A percentile compares a stretch with the other conserved stretches of the same genome.
Evolutionary conservation across 805 yeast species (phyloP).

Genomic region (Sporopachydermia lactativora): DNA sequence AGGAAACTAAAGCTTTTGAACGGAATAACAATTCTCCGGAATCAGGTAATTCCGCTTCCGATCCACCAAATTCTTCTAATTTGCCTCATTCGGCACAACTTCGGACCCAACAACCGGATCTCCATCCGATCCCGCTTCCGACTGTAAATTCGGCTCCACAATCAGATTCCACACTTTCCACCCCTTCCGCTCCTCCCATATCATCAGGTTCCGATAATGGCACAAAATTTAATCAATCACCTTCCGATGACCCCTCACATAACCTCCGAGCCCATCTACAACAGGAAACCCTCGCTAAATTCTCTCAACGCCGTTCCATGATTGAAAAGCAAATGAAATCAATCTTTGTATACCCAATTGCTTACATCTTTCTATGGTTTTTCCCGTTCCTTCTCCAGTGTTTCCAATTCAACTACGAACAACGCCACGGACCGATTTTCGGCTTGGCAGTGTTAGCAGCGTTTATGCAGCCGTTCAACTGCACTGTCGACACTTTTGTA

Average conservation of each 20-base stretch:
- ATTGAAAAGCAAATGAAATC: conserved; percentile 68
- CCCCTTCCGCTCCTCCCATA: background rate
- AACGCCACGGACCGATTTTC: conserved; percentile 33
- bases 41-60: background rate
- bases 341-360: conserved; percentile 72
- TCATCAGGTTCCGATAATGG: too few relatives aligned
- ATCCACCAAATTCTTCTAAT: background rate
- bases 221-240: too few relatives aligned
- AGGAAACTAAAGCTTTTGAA: background rate
- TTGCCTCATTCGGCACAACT: background rate
- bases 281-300: conserved; percentile 42
- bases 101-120: too few relatives aligned
- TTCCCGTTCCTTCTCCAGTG: conserved; percentile 62
- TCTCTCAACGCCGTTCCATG: conserved; percentile 46
- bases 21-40: background rate
- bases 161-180: conserved; percentile 11
- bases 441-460: conserved; percentile 62
- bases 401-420: conserved; percentile 36
- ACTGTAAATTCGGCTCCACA: too few relatives aligned
- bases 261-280: conserved; percentile 27
- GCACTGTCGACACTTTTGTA: conserved; percentile 63
- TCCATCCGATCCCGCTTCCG: too few relatives aligned
- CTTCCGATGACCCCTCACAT: conserved; percentile 9
- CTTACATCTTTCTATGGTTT: conserved; percentile 70
- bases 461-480: conserved; percentile 67